Conservation (phyloP, 805 yeast genomes). For the Kodamaea lidongshanica region DNA sequence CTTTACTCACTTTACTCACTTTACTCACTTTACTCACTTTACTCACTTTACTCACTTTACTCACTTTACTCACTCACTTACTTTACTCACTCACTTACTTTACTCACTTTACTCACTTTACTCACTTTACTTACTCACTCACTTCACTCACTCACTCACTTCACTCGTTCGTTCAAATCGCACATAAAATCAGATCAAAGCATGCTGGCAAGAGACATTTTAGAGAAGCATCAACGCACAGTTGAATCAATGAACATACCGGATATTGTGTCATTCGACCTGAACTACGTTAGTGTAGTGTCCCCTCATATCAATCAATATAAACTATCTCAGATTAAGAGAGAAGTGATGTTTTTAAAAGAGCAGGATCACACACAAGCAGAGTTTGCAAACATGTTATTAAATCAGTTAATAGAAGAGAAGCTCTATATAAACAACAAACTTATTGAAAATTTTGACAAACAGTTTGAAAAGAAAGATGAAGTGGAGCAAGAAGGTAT, state of each 20-base stretch:
- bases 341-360: constrained; percentile 12
- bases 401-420: constrained; percentile 16
- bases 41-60: too few species aligned
- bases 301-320: constrained; percentile 20
- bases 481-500: constrained; percentile 2
- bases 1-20: too few species aligned
- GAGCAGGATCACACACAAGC: constrained; percentile 8
- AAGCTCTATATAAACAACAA: constrained; percentile 15
- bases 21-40: too few species aligned
- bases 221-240: constrained; percentile 1
- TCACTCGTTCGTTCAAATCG: too few species aligned
- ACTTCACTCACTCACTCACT: too few species aligned
- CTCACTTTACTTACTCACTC: too few species aligned
- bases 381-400: constrained; percentile 12
- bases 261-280: constrained; percentile 5
- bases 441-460: constrained; percentile 10
- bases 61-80: too few species aligned
- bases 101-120: too few species aligned
- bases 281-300: constrained; percentile 1
- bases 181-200: too few species aligned
- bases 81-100: too few species aligned
- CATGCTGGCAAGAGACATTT: constrained; percentile 1
- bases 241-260: constrained; percentile 6
- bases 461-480: constrained; percentile 3
- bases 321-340: constrained; percentile 15